Evolutionary conservation across 805 yeast genomes (phyloP), one percentile per base, ranked within the genome.

Genomic region (Priceomyces carsonii): DNA sequence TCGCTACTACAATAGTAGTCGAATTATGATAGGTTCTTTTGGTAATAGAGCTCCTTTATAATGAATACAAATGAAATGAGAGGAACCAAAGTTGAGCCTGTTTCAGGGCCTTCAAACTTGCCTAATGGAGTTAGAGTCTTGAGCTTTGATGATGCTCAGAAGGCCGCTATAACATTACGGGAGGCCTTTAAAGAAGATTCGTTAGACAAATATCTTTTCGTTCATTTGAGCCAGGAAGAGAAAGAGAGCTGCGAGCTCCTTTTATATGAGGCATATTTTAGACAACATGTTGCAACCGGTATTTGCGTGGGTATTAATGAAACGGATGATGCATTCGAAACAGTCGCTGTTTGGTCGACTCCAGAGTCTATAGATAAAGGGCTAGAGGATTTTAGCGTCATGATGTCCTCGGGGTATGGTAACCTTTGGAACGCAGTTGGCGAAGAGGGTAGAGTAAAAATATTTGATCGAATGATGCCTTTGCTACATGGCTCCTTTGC

Each of bases 271-370:
- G 69, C 78, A 3, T 77, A 76, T 50, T 61, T 74, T 26, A 60
- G 59, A 29, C 75, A 77, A 30, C 80, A 74, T 45, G 66, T 77
- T 26, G 44, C 62, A 36, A 67, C 70, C 30, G 82, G 82, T 1
- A 32, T 76, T 22, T 75, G 68, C 18, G 50, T 75, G 17, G 81
- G 73, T 4, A 59, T 75, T 22, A 72, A 73, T 38, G 80, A 78
- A 36, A 58, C 63, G 8, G 56, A 44, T 0, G 49, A 48, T 1
- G 51, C 49, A 3, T 77, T 72, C 51, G 80, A 77, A 57, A 70
- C 80, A 6, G 81, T 77, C 20, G 71, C 77, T 5, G 51, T 75
- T 16, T 77, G 80, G 80, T 60, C 76, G 8, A 59, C 59, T 18
- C 81, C 82, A 4, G 67, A 63, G 8, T 63, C 71, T 7, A 49